These are phyloP conservation scores for Auricularia sp. DNA, from an alignment of 768 basidiomycete species.

Conservation along the genomic window DNA sequence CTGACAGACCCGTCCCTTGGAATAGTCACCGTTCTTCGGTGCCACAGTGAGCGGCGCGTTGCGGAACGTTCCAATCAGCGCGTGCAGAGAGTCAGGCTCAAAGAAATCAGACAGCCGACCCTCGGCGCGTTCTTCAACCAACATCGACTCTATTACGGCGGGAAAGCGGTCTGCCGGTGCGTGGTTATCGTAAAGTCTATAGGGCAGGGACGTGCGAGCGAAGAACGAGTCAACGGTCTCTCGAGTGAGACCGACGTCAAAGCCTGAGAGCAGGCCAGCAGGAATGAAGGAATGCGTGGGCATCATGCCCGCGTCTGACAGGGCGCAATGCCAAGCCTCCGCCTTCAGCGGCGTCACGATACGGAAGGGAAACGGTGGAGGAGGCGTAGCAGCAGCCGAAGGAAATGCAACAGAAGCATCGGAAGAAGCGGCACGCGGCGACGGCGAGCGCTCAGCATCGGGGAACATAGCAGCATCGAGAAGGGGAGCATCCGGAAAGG, in stretches of 20 bases:
- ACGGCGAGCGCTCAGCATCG: no score
- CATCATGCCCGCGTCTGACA: not conserved
- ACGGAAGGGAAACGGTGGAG: not conserved
- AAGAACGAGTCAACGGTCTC: not conserved
- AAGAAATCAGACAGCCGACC: not conserved
- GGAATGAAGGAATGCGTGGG: not conserved
- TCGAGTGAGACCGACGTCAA: not conserved
- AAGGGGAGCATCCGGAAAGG: constrained; percentile 12
- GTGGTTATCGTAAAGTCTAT: not conserved
- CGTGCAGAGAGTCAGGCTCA: not conserved
- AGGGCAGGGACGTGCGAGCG: not conserved
- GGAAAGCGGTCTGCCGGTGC: not conserved
- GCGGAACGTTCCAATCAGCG: not conserved
- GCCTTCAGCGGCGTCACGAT: not conserved
- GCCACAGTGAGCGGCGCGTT: not conserved
- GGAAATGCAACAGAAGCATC: no score
- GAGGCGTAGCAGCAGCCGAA: not conserved
- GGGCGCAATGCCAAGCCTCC: not conserved
- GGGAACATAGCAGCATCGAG: not conserved
- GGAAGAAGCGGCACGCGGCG: no score
- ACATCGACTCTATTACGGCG: not conserved
- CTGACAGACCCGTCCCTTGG: constrained; percentile 13
- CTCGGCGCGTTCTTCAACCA: not conserved
- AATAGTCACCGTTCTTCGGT: not conserved
- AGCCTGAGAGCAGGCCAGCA: not conserved